These are phyloP conservation scores for Leucogyrophana mollusca DNA, from an alignment of 768 basidiomycete species.

Conservation along the genomic window DNA sequence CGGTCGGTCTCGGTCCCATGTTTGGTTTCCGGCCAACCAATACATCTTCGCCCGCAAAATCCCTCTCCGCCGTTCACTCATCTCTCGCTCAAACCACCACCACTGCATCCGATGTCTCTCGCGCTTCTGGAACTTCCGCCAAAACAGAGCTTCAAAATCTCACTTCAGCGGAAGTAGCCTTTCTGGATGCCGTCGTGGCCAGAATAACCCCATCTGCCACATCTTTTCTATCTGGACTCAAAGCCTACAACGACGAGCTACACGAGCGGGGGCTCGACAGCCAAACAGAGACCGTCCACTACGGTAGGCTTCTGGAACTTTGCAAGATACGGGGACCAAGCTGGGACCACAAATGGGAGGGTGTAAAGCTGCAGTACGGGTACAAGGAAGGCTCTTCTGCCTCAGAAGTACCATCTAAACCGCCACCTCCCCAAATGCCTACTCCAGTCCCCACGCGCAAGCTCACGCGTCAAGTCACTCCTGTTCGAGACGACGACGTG, in stretches of 20 bases:
- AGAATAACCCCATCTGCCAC: constrained; percentile 68
- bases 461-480: constrained; percentile 19
- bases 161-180: constrained; percentile 55
- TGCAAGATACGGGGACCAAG: constrained; percentile 76
- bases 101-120: constrained; percentile 36
- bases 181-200: constrained; percentile 73
- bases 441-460: constrained; percentile 21
- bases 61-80: constrained; percentile 19
- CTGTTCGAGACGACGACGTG: constrained; percentile 35
- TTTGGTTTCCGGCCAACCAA: constrained; percentile 45
- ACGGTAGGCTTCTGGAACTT: constrained; percentile 79
- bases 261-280: constrained; percentile 74
- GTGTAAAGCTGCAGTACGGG: constrained; percentile 58
- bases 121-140: constrained; percentile 38
- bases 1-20: constrained; percentile 27
- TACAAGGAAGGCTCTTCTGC: constrained; percentile 27
- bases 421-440: constrained; percentile 10
- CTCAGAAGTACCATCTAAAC: constrained; percentile 16
- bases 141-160: constrained; percentile 51
- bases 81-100: constrained; percentile 4
- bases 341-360: constrained; percentile 82
- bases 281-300: constrained; percentile 75
- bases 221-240: constrained; percentile 79
- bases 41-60: constrained; percentile 45
- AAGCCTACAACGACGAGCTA: constrained; percentile 80